Base-by-base conservation (phyloP, 1,139 yeast species). In the Wickerhamomyces sp. region DNA sequence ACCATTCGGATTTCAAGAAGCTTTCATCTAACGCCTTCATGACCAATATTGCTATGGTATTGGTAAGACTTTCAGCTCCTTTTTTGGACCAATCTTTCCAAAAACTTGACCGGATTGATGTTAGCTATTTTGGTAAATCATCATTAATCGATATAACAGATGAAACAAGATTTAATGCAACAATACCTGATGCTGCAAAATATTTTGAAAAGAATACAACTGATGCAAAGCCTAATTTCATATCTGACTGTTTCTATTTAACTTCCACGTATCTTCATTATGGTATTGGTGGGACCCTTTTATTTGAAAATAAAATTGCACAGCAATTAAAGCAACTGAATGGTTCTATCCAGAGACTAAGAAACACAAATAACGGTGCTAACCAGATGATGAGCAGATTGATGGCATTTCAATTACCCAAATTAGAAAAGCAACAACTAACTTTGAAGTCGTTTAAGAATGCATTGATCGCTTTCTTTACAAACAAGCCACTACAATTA, bases 181-280 rank as follows among this genome's bases (percentile, higher is more conserved):
- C 94, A 28, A 70, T 75, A 30, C 74, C 74, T 44, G 94, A 87
- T 51, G 81, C 88, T 2, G 72, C 72, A 32, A 78, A 76, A 38
- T 80, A 72, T 54, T 77, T 72, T 51, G 61, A 67, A 26, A 58
- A 58, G 13, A 47, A 59, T 14, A 58, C 61, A 25, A 53, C 58
- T 4, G 57, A 54, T 2, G 64, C 60, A 3, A 56, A 62, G 25
- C 64, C 87, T 6, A 92, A 92, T 54, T 92, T 92, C 58, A 84
- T 94, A 15, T 81, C 96, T 5, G 92, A 90, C 51, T 83, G 95
- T 53, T 94, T 89, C 61, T 92, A 74, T 56, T 62, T 92, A 43
- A 78, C 94, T 9, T 67, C 84, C 37, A 79, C 95, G 0, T 89
- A 83, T 58, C 65, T 88, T 41, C 90, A 92, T 51, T 94, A 85